phyloP scores from a whole-genome alignment of 73 alveolate genomes.

The Paramecium sexaurelia region DNA sequence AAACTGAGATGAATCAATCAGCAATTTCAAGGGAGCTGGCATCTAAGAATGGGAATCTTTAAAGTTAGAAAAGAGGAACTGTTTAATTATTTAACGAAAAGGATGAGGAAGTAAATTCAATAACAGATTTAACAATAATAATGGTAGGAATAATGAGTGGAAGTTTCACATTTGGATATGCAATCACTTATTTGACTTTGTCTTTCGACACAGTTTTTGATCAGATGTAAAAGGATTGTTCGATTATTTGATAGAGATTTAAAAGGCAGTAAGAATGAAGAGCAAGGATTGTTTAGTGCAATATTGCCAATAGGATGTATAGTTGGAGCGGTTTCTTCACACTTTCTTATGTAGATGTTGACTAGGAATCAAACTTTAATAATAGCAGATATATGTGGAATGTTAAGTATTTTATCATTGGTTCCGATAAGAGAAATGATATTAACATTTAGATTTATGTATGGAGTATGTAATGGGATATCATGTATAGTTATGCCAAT shows the following conservation, averaged over 20 bases:
- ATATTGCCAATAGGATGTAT: slow-evolving; percentile 26
- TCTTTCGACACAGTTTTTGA: slow-evolving; percentile 1
- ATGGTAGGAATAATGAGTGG: background rate
- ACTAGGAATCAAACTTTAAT: background rate
- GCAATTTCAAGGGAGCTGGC: background rate
- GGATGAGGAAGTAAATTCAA: background rate
- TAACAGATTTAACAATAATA: background rate
- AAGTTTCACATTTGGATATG: slow-evolving; percentile 1
- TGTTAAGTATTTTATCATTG: background rate
- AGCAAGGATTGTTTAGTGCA: slow-evolving; percentile 32
- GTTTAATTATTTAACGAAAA: background rate
- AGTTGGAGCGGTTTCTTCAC: slow-evolving; percentile 12
- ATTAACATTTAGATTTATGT: slow-evolving; percentile 21
- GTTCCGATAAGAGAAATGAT: background rate
- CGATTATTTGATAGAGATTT: background rate
- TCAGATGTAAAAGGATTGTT: background rate
- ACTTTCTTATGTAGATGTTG: background rate
- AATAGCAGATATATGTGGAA: slow-evolving; percentile 25
- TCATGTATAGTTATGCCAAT: slow-evolving; percentile 22
- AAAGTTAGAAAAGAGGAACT: background rate
- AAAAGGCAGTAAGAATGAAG: background rate
- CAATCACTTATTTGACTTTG: background rate
- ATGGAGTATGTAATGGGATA: slow-evolving; percentile 31
- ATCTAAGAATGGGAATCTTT: background rate
- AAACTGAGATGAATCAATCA: background rate